Base-by-base conservation (phyloP, 768 basidiomycete species). In the Nevesoporus exiguus region DNA sequence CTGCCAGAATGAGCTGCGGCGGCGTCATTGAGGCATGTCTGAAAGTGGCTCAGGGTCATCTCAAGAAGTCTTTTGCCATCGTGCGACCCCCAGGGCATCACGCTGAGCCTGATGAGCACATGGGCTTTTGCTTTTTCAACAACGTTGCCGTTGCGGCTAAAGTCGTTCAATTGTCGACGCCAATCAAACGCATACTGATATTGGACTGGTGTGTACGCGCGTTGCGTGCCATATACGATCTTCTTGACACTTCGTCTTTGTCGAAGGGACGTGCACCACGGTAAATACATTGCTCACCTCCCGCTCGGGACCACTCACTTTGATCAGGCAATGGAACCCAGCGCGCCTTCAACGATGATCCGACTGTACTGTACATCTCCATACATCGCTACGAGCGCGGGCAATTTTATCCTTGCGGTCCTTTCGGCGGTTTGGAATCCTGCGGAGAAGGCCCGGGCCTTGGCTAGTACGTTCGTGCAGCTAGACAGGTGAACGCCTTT, bases 101-200 rank as follows among this genome's bases (percentile, higher is more conserved):
- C 65, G 95, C 97, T 7, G 97, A 99, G 67, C 97, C 97, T 5
- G 92, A 97, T 59, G 89, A 95, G 66, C 90, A 93, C 59, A 98
- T 98, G 95, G 97, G 97, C 1, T 99, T 99, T 70, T 98, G 97
- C 72, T 97, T 99, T 76, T 97, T 94, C 76, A 99, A 99, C 71
- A 99, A 99, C 66, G 94, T 96, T 31, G 88, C 97, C 0, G 90
- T 99, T 15, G 95, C 95, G 1, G 82, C 92, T 19, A 83, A 84
- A 63, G 89, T 93, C 24, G 84, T 90, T 19, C 86, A 91, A 66
- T 74, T 87, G 57, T 61, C 77, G 51, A 88, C 89, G 2, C 66
- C 78, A 7, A 73, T 92, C 55, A 90, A 86, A 69, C 90, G 80
- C 66, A 85, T 98, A 14, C 66, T 99, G 58, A 98, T 99, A 60